Base-by-base conservation (phyloP, 1,284 basidiomycete genomes). In the Coniferiporia sulphurascens region DNA sequence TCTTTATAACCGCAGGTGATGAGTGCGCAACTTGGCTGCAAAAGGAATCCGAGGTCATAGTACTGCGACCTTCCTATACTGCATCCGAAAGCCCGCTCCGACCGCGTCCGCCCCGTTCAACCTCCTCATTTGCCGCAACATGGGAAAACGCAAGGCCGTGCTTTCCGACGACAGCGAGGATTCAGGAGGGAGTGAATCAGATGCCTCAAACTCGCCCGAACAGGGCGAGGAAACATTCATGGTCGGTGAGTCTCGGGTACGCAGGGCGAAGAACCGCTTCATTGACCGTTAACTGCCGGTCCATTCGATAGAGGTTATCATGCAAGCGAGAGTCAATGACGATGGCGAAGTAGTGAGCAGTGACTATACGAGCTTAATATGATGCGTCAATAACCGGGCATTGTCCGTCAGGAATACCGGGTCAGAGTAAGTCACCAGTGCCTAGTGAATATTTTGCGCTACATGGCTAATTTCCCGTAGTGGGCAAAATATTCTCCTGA, bases 401-500 rank as follows among this genome's bases (percentile, higher is more conserved):
- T 64, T 48, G 21, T 58, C 21, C 58, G 48, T 48, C 52, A 86
- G 84, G 79, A 85, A 71, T 86, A 85, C 63, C 67, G 66, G 55
- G 84, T 86, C 41, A 86, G 86, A 76, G 85, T 85, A 52, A 32
- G 60, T 43, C 17, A 48, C 22, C 27, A 46, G 32, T 36, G 48
- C 17, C 22, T 17, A 38, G 38, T 51, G 36, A 7, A 6, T 53
- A 43, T 38, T 58, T 17, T 15, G 35, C 10, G 32, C 15, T 41
- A 15, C 19, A 60, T 68, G 19, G 66, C 60, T 71, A 64, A 67
- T 63, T 27, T 64, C 66, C 54, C 45, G 21, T 58, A 82, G 80
- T 82, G 80, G 80, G 76, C 71, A 3, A 75, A 73, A 17, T 86
- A 85, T 66, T 71, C 69, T 56, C 78, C 77, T 0, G 75, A 74